These are phyloP conservation scores for Podochytrium sp. DNA, from an alignment of 192 early-diverging fungal genomes.

Conservation along the genomic window DNA sequence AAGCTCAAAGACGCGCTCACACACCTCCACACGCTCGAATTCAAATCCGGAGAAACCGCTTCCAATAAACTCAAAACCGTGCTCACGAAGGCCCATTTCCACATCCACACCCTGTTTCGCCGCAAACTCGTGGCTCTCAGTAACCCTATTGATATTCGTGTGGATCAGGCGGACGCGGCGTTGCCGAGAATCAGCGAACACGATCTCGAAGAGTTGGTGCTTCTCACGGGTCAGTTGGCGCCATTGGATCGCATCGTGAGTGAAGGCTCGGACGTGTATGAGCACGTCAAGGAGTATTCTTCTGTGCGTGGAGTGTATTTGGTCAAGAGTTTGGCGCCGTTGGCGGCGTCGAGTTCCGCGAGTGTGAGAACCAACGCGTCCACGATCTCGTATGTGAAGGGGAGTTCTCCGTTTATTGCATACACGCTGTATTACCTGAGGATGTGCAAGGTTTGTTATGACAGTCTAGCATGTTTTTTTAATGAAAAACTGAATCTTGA, in stretches of 20 bases:
- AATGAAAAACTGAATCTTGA: not conserved
- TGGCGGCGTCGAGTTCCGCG: conserved; percentile 26
- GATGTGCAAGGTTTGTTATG: conserved; percentile 74
- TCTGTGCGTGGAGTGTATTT: conserved; percentile 72
- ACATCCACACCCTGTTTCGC: conserved; percentile 28
- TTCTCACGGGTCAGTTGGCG: conserved; percentile 38
- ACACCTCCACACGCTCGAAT: conserved; percentile 42
- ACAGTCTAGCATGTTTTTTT: not conserved
- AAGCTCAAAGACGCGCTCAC: conserved; percentile 53
- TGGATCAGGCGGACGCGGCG: not conserved
- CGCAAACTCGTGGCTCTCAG: conserved; percentile 8
- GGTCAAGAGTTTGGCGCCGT: conserved; percentile 54
- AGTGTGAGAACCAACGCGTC: not conserved
- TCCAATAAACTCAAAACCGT: conserved; percentile 8
- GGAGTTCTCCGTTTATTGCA: conserved; percentile 62
- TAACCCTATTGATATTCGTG: conserved; percentile 6
- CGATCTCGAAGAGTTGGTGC: conserved; percentile 33
- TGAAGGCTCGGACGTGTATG: conserved; percentile 40
- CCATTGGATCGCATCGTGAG: conserved; percentile 32
- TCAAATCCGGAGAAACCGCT: conserved; percentile 41
- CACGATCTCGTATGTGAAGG: conserved; percentile 64
- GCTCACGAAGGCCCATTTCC: conserved; percentile 32
- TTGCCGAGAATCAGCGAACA: conserved; percentile 3
- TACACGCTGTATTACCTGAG: conserved; percentile 61
- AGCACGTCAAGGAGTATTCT: conserved; percentile 57